Conservation (phyloP, 2,329 filamentous ascomycete genomes). For the Clonostachys solani region DNA sequence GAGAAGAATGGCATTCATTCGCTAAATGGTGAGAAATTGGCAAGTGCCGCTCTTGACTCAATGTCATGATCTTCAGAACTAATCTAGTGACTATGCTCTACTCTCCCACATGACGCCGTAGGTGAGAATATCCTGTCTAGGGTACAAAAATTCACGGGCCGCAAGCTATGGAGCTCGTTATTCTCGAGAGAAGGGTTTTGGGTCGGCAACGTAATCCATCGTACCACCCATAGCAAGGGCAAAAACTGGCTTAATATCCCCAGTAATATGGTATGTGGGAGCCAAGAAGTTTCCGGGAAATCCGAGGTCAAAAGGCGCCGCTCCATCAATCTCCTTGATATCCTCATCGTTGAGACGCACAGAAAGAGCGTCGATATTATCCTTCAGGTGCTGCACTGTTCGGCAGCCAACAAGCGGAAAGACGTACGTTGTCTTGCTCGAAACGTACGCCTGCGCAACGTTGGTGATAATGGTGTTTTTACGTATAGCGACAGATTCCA, state of each 20-base stretch:
- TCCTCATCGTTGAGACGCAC: conserved; percentile 51
- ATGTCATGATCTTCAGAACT: no score
- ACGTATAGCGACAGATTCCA: conserved; percentile 34
- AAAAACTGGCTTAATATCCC: background rate
- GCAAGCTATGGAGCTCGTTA: background rate
- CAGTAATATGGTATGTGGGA: conserved; percentile 21
- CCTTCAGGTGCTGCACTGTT: conserved; percentile 52
- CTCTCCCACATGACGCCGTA: no score
- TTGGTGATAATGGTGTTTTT: conserved; percentile 23
- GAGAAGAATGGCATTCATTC: no score
- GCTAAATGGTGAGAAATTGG: no score
- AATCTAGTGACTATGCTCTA: no score
- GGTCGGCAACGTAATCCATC: background rate
- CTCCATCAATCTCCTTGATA: conserved; percentile 54
- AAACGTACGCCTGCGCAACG: conserved; percentile 59
- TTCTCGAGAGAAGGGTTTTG: background rate
- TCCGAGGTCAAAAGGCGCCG: conserved; percentile 38
- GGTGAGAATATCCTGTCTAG: no score
- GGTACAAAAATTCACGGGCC: no score
- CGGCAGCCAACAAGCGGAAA: conserved; percentile 37
- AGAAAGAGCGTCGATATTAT: conserved; percentile 57
- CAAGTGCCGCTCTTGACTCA: no score
- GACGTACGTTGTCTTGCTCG: conserved; percentile 56
- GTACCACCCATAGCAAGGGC: background rate
- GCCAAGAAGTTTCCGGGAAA: conserved; percentile 54